These are phyloP conservation scores for Curvularia sp. DNA, from an alignment of 2,329 filamentous ascomycete species.

Conservation along the genomic window DNA sequence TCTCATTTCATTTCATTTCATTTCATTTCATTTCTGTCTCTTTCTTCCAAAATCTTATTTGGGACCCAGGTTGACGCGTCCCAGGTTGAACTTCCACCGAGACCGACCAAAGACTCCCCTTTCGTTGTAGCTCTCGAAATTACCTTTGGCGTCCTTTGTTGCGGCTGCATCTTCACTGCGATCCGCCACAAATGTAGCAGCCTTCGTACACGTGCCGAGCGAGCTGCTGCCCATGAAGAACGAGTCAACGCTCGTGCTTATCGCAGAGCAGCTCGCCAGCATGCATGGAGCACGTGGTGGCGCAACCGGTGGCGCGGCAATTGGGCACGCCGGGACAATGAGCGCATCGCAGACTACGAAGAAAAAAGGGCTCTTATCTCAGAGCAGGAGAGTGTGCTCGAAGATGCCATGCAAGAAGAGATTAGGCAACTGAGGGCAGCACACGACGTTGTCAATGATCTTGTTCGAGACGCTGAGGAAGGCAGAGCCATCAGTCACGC, in stretches of 20 bases:
- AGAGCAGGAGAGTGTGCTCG: slow-evolving; percentile 56
- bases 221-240: slow-evolving; percentile 63
- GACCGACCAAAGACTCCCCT: slow-evolving; percentile 33
- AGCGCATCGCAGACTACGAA: slow-evolving; percentile 55
- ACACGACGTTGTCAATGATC: slow-evolving; percentile 60
- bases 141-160: slow-evolving; percentile 55
- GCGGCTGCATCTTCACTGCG: slow-evolving; percentile 54
- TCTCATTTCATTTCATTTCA: background rate
- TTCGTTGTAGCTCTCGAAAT: slow-evolving; percentile 54
- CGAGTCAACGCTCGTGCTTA: slow-evolving; percentile 61
- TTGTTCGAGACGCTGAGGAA: slow-evolving; percentile 53
- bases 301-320: slow-evolving; percentile 58
- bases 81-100: slow-evolving; percentile 31
- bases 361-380: slow-evolving; percentile 60
- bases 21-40: background rate
- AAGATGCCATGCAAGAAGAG: slow-evolving; percentile 53
- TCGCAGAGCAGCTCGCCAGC: slow-evolving; percentile 60
- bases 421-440: slow-evolving; percentile 61
- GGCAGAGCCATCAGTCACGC: slow-evolving; percentile 29
- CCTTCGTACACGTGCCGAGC: slow-evolving; percentile 60
- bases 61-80: background rate
- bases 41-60: background rate
- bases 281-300: slow-evolving; percentile 61
- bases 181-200: slow-evolving; percentile 59
- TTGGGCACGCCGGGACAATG: slow-evolving; percentile 40